Percentiles rank a stretch among this genome's conserved stretches.
These are phyloP conservation scores for Emericellopsis cladophorae DNA, from an alignment of 2,329 filamentous ascomycete species.

Conservation along the genomic window DNA sequence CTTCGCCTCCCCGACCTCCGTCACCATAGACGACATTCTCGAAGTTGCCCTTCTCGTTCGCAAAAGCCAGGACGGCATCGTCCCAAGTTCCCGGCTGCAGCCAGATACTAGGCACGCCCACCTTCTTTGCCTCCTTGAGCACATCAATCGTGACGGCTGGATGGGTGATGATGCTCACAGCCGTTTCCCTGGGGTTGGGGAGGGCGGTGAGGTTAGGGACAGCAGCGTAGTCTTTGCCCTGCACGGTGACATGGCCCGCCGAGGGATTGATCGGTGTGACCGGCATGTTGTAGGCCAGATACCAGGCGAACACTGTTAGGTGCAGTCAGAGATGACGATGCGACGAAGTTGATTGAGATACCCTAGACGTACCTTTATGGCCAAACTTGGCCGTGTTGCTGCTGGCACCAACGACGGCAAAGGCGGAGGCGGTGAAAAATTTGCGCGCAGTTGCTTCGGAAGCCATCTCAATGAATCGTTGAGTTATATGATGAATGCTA, in stretches of 20 bases:
- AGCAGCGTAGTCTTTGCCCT: slow-evolving; percentile 45
- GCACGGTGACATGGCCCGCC: slow-evolving; percentile 49
- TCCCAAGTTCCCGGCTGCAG: slow-evolving; percentile 86
- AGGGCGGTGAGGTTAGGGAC: slow-evolving; percentile 54
- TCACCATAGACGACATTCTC: slow-evolving; percentile 55
- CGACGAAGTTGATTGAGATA: not conserved
- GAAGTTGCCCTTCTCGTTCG: slow-evolving; percentile 47
- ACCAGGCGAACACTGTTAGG: slow-evolving; percentile 73
- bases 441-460: slow-evolving; percentile 60
- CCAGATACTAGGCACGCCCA: slow-evolving; percentile 68
- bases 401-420: slow-evolving; percentile 84
- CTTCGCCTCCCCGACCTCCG: slow-evolving; percentile 54
- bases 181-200: slow-evolving; percentile 53
- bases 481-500: not conserved
- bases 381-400: slow-evolving; percentile 78
- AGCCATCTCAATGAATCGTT: slow-evolving; percentile 28
- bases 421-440: slow-evolving; percentile 71
- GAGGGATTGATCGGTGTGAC: slow-evolving; percentile 77
- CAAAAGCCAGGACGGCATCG: slow-evolving; percentile 59
- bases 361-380: slow-evolving; percentile 48
- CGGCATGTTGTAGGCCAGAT: slow-evolving; percentile 60
- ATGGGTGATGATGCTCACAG: slow-evolving; percentile 78
- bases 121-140: slow-evolving; percentile 62
- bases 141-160: slow-evolving; percentile 63
- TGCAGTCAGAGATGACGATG: not conserved